Percentiles rank a stretch among this genome's conserved stretches.
phyloP scores from a whole-genome alignment of 169 alveolate species.

The Plasmodium vinckei region DNA sequence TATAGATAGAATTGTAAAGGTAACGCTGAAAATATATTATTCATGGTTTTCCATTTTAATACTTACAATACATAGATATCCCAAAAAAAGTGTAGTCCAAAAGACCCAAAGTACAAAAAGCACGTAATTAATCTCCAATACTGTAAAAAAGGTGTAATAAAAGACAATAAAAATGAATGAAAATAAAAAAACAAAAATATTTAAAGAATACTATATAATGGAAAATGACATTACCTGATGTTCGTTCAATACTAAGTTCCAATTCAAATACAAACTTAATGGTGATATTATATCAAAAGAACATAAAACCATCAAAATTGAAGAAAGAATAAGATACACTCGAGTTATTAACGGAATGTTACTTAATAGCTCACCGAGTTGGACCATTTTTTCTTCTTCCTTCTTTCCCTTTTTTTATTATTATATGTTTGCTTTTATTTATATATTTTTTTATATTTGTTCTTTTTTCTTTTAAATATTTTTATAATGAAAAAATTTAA shows the following conservation, averaged over 20 bases:
- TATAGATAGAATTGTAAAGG: too few species aligned
- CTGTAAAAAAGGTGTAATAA: constrained; percentile 52
- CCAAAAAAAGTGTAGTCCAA: constrained; percentile 93
- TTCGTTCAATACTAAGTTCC: constrained; percentile 87
- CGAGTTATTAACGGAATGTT: constrained; percentile 87
- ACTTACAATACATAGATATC: constrained; percentile 90
- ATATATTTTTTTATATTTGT: neutral
- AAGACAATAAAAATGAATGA: constrained; percentile 13
- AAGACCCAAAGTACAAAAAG: constrained; percentile 92
- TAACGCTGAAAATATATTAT: too few species aligned
- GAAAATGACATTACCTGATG: constrained; percentile 29
- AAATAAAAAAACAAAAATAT: neutral
- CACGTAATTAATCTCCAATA: constrained; percentile 93
- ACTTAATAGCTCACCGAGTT: constrained; percentile 44
- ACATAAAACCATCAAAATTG: constrained; percentile 86
- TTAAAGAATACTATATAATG: neutral
- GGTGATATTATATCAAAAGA: constrained; percentile 89
- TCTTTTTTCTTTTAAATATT: constrained; percentile 9
- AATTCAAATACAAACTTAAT: constrained; percentile 87
- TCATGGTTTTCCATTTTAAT: constrained; percentile 77
- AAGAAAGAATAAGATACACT: constrained; percentile 85
- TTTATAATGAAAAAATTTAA: constrained; percentile 9
- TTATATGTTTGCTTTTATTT: neutral
- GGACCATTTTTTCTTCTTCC: constrained; percentile 44
- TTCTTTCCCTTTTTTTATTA: neutral